Conservation (phyloP, 164 flowering plant genomes). For the Protea cynaroides region DNA sequence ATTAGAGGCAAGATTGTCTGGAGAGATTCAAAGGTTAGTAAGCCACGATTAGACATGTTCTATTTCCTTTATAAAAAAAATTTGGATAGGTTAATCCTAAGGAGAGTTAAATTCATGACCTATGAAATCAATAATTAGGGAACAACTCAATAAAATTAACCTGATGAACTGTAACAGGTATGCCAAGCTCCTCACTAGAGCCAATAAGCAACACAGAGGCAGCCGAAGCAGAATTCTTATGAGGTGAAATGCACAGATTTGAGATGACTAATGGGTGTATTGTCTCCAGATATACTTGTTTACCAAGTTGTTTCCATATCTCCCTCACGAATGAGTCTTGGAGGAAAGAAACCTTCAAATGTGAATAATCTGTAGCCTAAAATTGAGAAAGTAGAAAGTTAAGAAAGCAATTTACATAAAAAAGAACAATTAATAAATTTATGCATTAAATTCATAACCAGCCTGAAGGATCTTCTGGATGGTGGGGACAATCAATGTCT, state of each 20-base stretch:
- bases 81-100: too few species aligned
- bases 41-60: neutral
- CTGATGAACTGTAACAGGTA: conserved; percentile 88
- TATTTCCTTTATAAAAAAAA: too few species aligned
- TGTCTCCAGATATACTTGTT: conserved; percentile 62
- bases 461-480: conserved; percentile 94
- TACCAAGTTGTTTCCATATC: conserved; percentile 74
- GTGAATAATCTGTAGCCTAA: conserved; percentile 80
- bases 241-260: conserved; percentile 59
- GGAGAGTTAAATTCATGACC: neutral
- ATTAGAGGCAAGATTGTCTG: conserved; percentile 92
- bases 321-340: conserved; percentile 93
- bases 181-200: conserved; percentile 93
- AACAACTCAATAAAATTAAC: conserved; percentile 27
- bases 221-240: conserved; percentile 77
- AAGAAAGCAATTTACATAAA: neutral
- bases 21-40: conserved; percentile 20
- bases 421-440: conserved; percentile 1
- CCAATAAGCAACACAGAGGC: conserved; percentile 92
- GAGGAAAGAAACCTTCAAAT: conserved; percentile 86
- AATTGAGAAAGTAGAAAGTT: conserved; percentile 13
- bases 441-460: conserved; percentile 28
- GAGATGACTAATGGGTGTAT: conserved; percentile 78
- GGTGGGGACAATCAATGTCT: conserved; percentile 52
- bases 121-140: conserved; percentile 8